Evolutionary conservation across 2,329 filamentous ascomycete genomes (phyloP), one percentile per base, ranked within the genome.

Genomic region (Sclerotinia nivalis): DNA sequence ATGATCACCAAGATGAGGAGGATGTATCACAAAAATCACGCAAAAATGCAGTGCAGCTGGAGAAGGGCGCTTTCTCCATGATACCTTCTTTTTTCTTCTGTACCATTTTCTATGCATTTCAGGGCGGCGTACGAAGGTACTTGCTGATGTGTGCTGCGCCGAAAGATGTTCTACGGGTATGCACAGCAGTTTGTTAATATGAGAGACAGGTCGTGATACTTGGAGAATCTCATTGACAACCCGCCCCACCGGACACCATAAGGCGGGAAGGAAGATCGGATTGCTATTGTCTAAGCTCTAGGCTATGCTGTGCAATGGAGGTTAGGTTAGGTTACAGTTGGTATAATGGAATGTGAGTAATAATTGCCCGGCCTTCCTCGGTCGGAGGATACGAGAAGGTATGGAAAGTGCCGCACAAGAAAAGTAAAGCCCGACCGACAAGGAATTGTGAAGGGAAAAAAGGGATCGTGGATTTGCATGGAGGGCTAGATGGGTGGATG

Each of bases 361-460:
- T 25, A 68, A 67, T 66, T 59, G 52, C 37, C 52, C 65, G 65
- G 31, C 13, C 50, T 49, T 31, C 52, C 52, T 67, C 25, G 65
- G 50, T 49, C 52, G 65, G 52, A 49, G 65, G 65, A 67, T 67
- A 59, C 65, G 28, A 67, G 40, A n/a, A 45, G 18, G 40, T 6
- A 43, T 25, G 56, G 34, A 43, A 43, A 60, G 43, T 68, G 52
- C 61, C 49, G 61, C 61, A 65, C 49, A 49, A 49, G 59, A 22
- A 66, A 58, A 47, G 50, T n/a, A 66, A 58, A 56, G 7, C 37
- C 37, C 37, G 64, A 43, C 37, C 25, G 62, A 28, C 34, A 43
- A 66, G 34, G 34, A 60, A 37, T 34, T 34, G 54, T 34, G 2
- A 10, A 25, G 12, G 12, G 10, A 25, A n/a, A 50, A n/a, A 40